A percentile compares a stretch with the other conserved stretches of the same genome.
Evolutionary conservation across 2,329 filamentous ascomycete genomes (phyloP).

Genomic region (Pseudogymnoascus sp.): DNA sequence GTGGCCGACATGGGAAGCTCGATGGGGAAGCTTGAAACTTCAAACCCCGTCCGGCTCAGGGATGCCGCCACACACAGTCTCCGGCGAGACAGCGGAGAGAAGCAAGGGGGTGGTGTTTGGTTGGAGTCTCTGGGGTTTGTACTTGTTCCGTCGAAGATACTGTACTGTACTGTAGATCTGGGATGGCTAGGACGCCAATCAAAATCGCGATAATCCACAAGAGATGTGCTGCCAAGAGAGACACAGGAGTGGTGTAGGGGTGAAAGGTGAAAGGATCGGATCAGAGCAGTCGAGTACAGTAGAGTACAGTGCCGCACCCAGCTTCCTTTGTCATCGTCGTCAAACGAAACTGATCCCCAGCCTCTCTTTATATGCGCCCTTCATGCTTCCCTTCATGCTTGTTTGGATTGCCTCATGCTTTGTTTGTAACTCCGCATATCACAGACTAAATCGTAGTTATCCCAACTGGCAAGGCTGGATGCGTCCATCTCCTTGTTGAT

Average conservation of each 20-base stretch:
- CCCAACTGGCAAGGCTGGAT: slow-evolving; percentile 1
- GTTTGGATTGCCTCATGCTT: background rate
- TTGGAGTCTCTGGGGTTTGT: background rate
- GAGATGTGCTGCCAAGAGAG: background rate
- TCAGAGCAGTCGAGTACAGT: background rate
- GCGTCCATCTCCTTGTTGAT: slow-evolving; percentile 6
- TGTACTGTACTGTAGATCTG: background rate
- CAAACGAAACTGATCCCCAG: background rate
- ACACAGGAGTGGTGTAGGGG: background rate
- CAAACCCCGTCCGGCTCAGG: background rate
- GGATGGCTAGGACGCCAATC: background rate
- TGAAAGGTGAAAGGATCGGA: background rate
- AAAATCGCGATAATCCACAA: background rate
- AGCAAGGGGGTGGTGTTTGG: background rate
- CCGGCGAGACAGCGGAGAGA: background rate
- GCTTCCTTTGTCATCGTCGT: background rate
- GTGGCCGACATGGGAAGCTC: background rate
- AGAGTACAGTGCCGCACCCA: background rate
- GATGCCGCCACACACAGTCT: background rate
- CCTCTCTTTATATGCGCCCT: background rate
- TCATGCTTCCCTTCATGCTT: background rate
- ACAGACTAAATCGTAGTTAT: background rate
- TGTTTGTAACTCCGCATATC: background rate
- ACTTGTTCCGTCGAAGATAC: background rate
- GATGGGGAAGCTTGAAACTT: background rate